Evolutionary conservation across 805 yeast species (phyloP), one percentile per base, ranked within the genome.

Genomic region (Kluyveromyces aestuarii): DNA sequence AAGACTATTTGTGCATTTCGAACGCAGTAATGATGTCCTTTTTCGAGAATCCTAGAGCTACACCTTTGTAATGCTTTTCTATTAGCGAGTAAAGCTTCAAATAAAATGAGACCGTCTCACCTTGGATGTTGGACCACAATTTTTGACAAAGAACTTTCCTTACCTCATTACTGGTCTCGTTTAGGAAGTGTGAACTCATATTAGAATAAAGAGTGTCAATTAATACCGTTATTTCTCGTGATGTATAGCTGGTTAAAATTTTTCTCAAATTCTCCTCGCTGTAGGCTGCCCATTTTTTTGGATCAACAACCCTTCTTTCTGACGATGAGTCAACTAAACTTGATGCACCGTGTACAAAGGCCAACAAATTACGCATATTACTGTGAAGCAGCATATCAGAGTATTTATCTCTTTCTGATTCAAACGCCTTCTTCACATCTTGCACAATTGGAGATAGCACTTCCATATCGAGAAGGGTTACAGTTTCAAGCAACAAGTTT

Each of bases 71-170:
- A 54, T 82, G 84, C 50, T 72, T 77, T 44, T 74, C 79, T 35
- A 84, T 72, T 17, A 85, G 71, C 1, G 71, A 68, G 52, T 73
- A 74, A 49, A 89, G 66, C 43, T 79, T 73, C 52, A 74, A 66
- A 55, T 82, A 79, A 25, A 79, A 69, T 7, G 74, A 71, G 18
- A 77, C 75, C 55, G 81, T 82, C 52, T 80, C 79, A 18, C 79
- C 80, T 55, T 83, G 87, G 50, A 86, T 67, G 17, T 84, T 80
- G 14, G 74, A 70, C 93, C 96, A 83, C 48, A 87, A 72, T 57
- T 75, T 77, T 37, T 76, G 80, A 38, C 81, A 66, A 39, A 87
- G 61, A 41, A 74, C 79, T 44, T 71, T 73, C 25, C 50, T 55
- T 30, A 62, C 48, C 10, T 52, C 45, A 17, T 53, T 55, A 5